These are phyloP conservation scores for Lyophyllum atratum DNA, from an alignment of 768 basidiomycete genomes.

Conservation along the genomic window DNA sequence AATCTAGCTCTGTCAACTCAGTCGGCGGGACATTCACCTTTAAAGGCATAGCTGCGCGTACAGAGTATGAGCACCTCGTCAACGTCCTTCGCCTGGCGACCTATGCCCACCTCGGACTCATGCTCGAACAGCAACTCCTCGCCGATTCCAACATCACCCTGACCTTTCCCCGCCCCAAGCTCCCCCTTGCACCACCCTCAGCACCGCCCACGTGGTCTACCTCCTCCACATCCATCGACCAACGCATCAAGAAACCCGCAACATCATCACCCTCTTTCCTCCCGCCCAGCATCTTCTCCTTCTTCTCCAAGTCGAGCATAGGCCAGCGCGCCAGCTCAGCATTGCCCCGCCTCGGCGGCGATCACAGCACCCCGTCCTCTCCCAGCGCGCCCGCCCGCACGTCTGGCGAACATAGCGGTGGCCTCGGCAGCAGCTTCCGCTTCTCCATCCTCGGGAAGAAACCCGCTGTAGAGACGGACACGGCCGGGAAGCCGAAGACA, in stretches of 20 bases:
- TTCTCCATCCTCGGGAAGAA: conserved; percentile 13
- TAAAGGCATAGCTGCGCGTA: conserved; percentile 41
- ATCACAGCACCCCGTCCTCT: not conserved
- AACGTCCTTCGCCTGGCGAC: conserved; percentile 52
- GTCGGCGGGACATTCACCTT: conserved; percentile 68
- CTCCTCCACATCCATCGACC: not conserved
- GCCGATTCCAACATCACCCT: conserved; percentile 51
- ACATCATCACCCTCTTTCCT: conserved; percentile 34
- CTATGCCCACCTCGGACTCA: conserved; percentile 56
- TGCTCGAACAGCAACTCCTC: conserved; percentile 64
- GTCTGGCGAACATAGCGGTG: conserved; percentile 28
- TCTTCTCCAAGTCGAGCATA: conserved; percentile 34
- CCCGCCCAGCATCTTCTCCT: conserved; percentile 41
- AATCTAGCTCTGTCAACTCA: conserved; percentile 33
- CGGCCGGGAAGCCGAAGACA: conserved; percentile 18
- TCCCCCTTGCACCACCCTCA: conserved; percentile 27
- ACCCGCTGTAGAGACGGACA: conserved; percentile 1
- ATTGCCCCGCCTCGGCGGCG: conserved; percentile 23
- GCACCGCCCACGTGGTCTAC: conserved; percentile 14
- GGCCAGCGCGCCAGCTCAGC: conserved; percentile 22
- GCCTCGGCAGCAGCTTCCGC: conserved; percentile 16
- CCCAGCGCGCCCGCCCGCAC: conserved; percentile 16
- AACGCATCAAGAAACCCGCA: not conserved
- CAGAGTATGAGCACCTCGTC: conserved; percentile 44
- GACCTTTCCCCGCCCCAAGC: conserved; percentile 36